Percentiles rank a stretch among this genome's conserved stretches.
Conservation (phyloP, 2,329 filamentous ascomycete genomes). For the Emericellopsis cladophorae region DNA sequence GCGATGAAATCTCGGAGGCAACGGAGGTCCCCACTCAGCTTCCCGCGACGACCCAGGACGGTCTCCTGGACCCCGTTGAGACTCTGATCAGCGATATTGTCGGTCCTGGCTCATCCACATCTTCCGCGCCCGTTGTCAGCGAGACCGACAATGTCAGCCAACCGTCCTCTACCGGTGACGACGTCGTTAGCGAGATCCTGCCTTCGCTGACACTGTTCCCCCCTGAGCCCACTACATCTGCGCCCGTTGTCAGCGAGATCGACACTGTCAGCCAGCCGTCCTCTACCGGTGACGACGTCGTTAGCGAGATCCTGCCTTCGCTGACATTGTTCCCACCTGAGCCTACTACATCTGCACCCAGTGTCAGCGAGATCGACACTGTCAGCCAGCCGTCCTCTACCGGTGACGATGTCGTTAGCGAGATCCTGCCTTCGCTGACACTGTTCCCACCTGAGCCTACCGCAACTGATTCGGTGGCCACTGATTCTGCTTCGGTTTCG, state of each 20-base stretch:
- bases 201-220: conserved; percentile 1
- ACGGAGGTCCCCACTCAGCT: neutral
- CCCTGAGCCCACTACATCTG: conserved; percentile 1
- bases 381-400: conserved; percentile 1
- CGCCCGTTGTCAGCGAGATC: neutral
- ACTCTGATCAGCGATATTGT: conserved; percentile 3
- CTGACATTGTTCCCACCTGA: conserved; percentile 1
- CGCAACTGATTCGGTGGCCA: conserved; percentile 3
- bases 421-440: conserved; percentile 1
- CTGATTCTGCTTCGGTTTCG: conserved; percentile 3
- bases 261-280: neutral
- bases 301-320: conserved; percentile 2
- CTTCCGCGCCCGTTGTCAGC: neutral
- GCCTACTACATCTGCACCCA: neutral
- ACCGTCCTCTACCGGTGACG: conserved; percentile 1
- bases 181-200: conserved; percentile 4
- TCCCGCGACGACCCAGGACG: neutral
- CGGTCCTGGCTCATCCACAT: neutral
- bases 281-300: conserved; percentile 2
- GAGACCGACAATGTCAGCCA: neutral
- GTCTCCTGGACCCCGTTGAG: neutral
- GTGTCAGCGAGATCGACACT: neutral
- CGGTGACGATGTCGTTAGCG: conserved; percentile 2
- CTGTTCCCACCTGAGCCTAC: conserved; percentile 2
- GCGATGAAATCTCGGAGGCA: neutral